Evolutionary conservation across 371 early-diverging fungal genomes (phyloP), one percentile per base, ranked within the genome.

Genomic region (Saksenaea vasiformis): DNA sequence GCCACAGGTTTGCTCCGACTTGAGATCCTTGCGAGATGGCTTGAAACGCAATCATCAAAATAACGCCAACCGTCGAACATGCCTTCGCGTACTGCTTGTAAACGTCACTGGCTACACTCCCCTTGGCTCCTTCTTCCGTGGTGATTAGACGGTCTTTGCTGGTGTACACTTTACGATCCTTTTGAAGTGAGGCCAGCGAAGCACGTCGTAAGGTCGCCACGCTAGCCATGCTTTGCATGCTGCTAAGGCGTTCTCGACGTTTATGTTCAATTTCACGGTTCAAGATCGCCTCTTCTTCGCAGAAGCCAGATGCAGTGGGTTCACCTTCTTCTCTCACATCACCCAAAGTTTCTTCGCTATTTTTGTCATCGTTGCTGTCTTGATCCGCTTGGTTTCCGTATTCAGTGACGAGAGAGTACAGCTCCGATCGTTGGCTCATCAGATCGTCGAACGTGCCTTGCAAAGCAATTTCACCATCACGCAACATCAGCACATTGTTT

Each of bases 31-130:
- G 92, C 3, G 89, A 74, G 7, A 85, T 47, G 15, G 89, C 41
- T 58, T 88, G 76, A 28, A 90, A 79, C 22, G 78, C 13, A 28
- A 93, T 36, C 47, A 83, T 89, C 22, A 83, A 11, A 41, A 72
- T 56, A 1, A 93, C 89, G 61, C 74, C 78, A 22, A 59, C 35
- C 36, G 76, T 27, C 2, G 90, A 86, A 66, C 95, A 95, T 0
- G 94, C 83, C 38, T 89, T 86, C 17, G 89, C 82, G 71, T 96
- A 98, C 19, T 86, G 75, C 37, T 68, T 70, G 72, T 96, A 96
- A 8, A 94, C 91, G 11, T 69, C 70, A 63, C 72, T 77, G 36
- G 77, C 68, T n/a, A 97, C 96, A 41, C 87, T 85, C 26, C 97
- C 96, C 68, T 89, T 87, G 26, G 89, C 91, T 58, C 85, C 78